Evolutionary conservation across 2,329 filamentous ascomycete genomes (phyloP), one percentile per base, ranked within the genome.

Genomic region (Aspergillus sp.): DNA sequence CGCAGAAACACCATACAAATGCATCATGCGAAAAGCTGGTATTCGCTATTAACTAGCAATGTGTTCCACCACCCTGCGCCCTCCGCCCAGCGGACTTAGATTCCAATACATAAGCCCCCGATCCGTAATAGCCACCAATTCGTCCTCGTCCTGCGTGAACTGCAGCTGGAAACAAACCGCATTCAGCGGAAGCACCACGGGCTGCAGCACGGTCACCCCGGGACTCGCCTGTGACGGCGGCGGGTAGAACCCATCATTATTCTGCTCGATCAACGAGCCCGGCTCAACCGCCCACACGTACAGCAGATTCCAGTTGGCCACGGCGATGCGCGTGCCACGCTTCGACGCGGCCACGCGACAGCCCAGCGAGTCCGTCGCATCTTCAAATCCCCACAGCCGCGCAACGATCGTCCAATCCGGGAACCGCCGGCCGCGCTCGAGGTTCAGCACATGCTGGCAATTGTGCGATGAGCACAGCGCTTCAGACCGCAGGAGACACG

Each of bases 271-370:
- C 13, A 76, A 50, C 36, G 60, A 66, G n/a, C 53, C 36, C 1
- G 74, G 73, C 19, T 73, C 60, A 45, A 76, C 32, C 2, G 69
- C 60, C 70, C 74, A 77, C 22, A 77, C 52, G 14, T 71, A 70
- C 17, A 76, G 50, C 1, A 63, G 63, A 46, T 75, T 71, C 73
- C 73, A 76, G 41, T 70, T 71, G 4, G 69, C 69, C 30, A 75
- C 64, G 3, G 73, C 74, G 45, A 77, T 61, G 3, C 74, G 66
- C 32, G 70, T 73, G 9, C 71, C 70, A 4, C 45, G 22, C 8
- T 52, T 57, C 2, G 72, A 74, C 10, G 69, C 54, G 13, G 72
- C 69, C 13, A 75, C 64, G 22, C 67, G 62, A n/a, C 71, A 70
- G 10, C 71, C 70, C 11, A 73, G 59, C 4, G 70, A 72, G 24